Evolutionary conservation across 169 alveolate species (phyloP).

Genomic region (Plasmodium reichenowi): DNA sequence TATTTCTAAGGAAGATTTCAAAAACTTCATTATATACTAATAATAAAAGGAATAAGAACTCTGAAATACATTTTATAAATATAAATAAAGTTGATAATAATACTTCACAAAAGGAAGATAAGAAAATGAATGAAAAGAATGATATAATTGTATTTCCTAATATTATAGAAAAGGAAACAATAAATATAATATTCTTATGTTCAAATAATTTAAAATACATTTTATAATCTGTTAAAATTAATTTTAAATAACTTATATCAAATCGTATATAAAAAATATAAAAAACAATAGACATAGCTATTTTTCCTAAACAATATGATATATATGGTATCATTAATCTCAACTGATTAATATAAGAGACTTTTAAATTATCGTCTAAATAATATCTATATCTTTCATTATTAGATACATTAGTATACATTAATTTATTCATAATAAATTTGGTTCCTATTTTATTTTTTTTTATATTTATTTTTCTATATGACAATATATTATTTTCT

Average conservation of each 20-base stretch:
- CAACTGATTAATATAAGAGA: slow-evolving; percentile 40
- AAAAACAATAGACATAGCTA: slow-evolving; percentile 48
- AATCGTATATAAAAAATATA: slow-evolving; percentile 44
- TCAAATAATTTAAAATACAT: slow-evolving; percentile 43
- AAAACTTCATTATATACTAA: slow-evolving; percentile 41
- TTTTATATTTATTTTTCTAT: slow-evolving; percentile 26
- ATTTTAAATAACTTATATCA: slow-evolving; percentile 14
- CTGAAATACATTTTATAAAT: slow-evolving; percentile 42
- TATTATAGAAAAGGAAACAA: slow-evolving; percentile 39
- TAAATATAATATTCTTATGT: slow-evolving; percentile 43
- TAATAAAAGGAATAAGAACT: slow-evolving; percentile 41
- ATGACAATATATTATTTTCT: slow-evolving; percentile 6
- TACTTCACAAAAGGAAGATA: slow-evolving; percentile 36
- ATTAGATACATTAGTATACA: slow-evolving; percentile 51
- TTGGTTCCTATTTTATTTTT: slow-evolving; percentile 37
- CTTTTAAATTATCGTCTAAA: slow-evolving; percentile 51
- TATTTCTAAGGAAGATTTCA: slow-evolving; percentile 40
- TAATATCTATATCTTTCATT: slow-evolving; percentile 48
- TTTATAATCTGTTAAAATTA: slow-evolving; percentile 19
- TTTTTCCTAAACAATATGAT: slow-evolving; percentile 46
- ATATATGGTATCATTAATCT: slow-evolving; percentile 70
- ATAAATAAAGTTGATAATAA: slow-evolving; percentile 31
- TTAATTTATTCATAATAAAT: slow-evolving; percentile 45
- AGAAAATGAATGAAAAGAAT: slow-evolving; percentile 37
- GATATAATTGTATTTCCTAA: slow-evolving; percentile 57